These are phyloP conservation scores for Aspergillus pseudotamarii DNA, from an alignment of 2,329 filamentous ascomycete genomes.

Conservation along the genomic window DNA sequence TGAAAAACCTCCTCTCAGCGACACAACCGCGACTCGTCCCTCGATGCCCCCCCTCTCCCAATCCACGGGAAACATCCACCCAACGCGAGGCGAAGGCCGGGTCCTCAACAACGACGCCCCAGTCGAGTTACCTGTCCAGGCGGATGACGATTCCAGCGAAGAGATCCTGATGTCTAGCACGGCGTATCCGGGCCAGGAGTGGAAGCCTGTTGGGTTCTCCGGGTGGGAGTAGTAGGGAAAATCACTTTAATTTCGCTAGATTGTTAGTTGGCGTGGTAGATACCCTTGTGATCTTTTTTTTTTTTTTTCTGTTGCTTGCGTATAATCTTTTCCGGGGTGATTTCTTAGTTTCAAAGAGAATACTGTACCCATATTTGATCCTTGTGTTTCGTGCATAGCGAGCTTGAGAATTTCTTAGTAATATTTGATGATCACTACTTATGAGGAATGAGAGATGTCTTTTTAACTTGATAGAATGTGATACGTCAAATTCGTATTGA, in stretches of 20 bases:
- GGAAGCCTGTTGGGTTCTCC: conserved; percentile 38
- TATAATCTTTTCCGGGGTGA: conserved; percentile 11
- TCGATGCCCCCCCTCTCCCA: neutral
- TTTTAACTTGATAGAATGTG: neutral
- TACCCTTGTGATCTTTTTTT: conserved; percentile 1
- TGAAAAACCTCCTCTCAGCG: neutral
- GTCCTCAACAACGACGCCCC: conserved; percentile 30
- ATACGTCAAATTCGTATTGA: neutral
- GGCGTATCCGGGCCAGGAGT: conserved; percentile 53
- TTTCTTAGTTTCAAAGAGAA: conserved; percentile 1
- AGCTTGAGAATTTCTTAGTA: neutral
- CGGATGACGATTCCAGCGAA: conserved; percentile 44
- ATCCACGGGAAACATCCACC: conserved; percentile 19
- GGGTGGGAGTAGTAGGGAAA: conserved; percentile 14
- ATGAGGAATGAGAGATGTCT: neutral
- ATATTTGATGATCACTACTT: neutral
- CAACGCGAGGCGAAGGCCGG: conserved; percentile 26
- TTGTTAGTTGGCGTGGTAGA: conserved; percentile 12
- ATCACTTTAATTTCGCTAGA: neutral
- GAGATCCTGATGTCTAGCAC: conserved; percentile 53
- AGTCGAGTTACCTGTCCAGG: conserved; percentile 36
- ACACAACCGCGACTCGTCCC: neutral
- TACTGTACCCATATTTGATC: neutral
- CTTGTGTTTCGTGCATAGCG: neutral
- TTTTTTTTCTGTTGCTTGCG: neutral